These are phyloP conservation scores for Fusarium odoratissimum DNA, from an alignment of 2,329 filamentous ascomycete genomes.

Conservation along the genomic window DNA sequence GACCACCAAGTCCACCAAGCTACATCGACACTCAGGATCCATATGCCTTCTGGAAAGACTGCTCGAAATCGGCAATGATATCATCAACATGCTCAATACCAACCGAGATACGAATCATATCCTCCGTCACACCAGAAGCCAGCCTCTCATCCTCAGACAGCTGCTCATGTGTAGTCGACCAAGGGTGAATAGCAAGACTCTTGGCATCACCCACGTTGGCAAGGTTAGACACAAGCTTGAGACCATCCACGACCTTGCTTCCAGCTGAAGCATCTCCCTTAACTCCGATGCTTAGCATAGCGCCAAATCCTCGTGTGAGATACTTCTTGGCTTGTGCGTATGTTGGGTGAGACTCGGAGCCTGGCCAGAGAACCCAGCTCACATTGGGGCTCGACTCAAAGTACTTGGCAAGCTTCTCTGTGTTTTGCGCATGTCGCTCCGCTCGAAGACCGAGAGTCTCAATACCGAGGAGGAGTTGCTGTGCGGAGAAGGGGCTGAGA, in stretches of 20 bases:
- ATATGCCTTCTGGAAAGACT: conserved; percentile 73
- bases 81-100: conserved; percentile 98
- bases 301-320: conserved; percentile 84
- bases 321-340: conserved; percentile 83
- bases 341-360: conserved; percentile 85
- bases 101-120: conserved; percentile 93
- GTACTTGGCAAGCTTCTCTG: conserved; percentile 82
- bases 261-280: conserved; percentile 84
- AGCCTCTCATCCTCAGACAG: conserved; percentile 84
- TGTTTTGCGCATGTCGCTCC: conserved; percentile 88
- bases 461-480: conserved; percentile 88
- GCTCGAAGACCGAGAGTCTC: conserved; percentile 90
- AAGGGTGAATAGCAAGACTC: conserved; percentile 94
- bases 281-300: conserved; percentile 92
- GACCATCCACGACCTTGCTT: conserved; percentile 88
- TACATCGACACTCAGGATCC: not conserved
- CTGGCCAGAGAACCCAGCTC: conserved; percentile 93
- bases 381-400: conserved; percentile 86
- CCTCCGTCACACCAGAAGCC: conserved; percentile 86
- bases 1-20: too few relatives aligned
- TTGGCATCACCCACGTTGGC: conserved; percentile 97
- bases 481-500: conserved; percentile 90
- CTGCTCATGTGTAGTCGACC: conserved; percentile 95
- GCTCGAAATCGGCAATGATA: conserved; percentile 94
- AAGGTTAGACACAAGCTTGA: conserved; percentile 95